Evolutionary conservation across 768 basidiomycete species (phyloP), one percentile per base, ranked within the genome.

Genomic region (Leccinum sublutescens): DNA sequence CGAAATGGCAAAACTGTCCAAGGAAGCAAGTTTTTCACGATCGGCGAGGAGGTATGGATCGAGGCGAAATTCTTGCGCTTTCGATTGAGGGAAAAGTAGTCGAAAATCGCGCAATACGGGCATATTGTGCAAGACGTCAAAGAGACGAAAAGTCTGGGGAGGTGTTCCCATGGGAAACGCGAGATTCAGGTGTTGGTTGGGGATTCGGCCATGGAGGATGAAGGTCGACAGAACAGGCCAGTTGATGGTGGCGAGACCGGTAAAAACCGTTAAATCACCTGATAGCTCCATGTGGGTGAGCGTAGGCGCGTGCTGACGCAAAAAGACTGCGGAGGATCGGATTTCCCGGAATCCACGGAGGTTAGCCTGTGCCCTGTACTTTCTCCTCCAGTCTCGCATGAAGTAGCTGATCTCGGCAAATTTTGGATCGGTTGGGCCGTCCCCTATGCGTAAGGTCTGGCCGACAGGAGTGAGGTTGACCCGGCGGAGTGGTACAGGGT

Each of bases 331-430:
- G 9, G 71, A 68, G 11, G 73, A 71, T 34, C 69, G 68, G 6
- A 70, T 64, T 50, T 74, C 73, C 58, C 67, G 62, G 23, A 52
- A 63, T 3, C 72, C 71, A 14, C 74, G 74, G 45, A 66, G 61
- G 55, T 65, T 66, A 3, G 69, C 66, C 38, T 74, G 73, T 0
- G 68, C 63, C 51, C 71, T 76, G 55, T 74, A 70, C 45, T 74
- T 74, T 62, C 71, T 71, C 55, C 73, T 63, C 73, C 73, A 74
- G 40, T 73, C 74, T 0, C 73, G 69, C 64, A 74, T 74, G 12
- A 70, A 75, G 62, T 74, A 74, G 23, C 61, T 67, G 47, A 68
- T 68, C 19, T 74, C 73, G 33, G 71, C 56, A 38, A 74, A 70
- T 38, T 64, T 67, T 53, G 71, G 66, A 38, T 75, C 71, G 1